These are phyloP conservation scores for Clitopilus passeckerianus DNA, from an alignment of 768 basidiomycete genomes.

Conservation along the genomic window DNA sequence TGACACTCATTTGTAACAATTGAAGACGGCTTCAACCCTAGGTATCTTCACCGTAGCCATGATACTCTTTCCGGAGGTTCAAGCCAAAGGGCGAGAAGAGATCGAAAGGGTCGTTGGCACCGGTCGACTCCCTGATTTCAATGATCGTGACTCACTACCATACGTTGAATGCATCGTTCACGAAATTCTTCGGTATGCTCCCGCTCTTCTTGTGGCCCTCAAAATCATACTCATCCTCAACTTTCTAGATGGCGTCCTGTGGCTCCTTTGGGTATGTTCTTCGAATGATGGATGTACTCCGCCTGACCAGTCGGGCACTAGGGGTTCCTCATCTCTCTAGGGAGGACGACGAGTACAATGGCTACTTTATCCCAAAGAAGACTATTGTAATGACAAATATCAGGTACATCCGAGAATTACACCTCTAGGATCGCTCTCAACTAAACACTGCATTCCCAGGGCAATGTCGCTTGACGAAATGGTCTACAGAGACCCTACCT, in stretches of 20 bases:
- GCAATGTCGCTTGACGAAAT: conserved; percentile 23
- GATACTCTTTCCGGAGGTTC: conserved; percentile 29
- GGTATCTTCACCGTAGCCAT: conserved; percentile 31
- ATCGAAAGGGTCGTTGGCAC: conserved; percentile 30
- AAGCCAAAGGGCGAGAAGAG: conserved; percentile 30
- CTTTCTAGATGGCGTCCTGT: neutral
- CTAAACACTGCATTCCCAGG: conserved; percentile 9
- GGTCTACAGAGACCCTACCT: conserved; percentile 20
- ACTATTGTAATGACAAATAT: conserved; percentile 13
- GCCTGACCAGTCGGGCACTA: neutral
- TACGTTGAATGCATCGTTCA: conserved; percentile 29
- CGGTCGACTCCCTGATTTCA: conserved; percentile 27
- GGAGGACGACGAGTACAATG: conserved; percentile 17
- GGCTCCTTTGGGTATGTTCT: conserved; percentile 7
- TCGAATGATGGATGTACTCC: neutral
- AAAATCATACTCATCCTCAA: neutral
- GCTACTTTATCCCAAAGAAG: conserved; percentile 16
- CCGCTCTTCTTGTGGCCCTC: neutral
- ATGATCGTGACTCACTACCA: conserved; percentile 23
- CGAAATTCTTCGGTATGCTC: conserved; percentile 14
- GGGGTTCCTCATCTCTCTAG: conserved; percentile 13
- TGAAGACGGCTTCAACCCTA: conserved; percentile 22
- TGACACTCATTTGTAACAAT: neutral
- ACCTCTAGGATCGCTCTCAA: neutral
- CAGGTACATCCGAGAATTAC: conserved; percentile 3